A percentile compares a stretch with the other conserved stretches of the same genome.
phyloP scores from a whole-genome alignment of 2,329 filamentous ascomycete species.

The Leptoxyphium fumago region DNA sequence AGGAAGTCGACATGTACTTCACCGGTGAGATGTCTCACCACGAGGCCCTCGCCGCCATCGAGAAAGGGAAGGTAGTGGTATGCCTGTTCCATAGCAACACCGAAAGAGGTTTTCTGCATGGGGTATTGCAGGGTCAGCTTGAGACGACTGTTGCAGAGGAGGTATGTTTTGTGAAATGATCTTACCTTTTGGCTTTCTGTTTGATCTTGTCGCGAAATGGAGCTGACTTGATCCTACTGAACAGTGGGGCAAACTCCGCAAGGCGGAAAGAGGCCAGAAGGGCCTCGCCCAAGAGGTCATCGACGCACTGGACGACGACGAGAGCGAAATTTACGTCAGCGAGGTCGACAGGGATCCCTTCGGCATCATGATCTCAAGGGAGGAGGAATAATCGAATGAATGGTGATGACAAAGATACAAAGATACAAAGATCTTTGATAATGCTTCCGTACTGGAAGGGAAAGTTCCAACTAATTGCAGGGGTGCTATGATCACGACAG shows the following conservation, averaged over 20 bases:
- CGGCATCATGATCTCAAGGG: slow-evolving; percentile 45
- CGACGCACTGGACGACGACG: slow-evolving; percentile 37
- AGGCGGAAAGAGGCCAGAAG: slow-evolving; percentile 24
- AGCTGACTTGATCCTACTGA: slow-evolving; percentile 1
- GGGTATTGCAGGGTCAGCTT: slow-evolving; percentile 54
- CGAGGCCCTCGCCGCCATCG: slow-evolving; percentile 72
- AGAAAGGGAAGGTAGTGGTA: slow-evolving; percentile 69
- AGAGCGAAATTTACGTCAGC: slow-evolving; percentile 57
- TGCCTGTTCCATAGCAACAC: slow-evolving; percentile 88
- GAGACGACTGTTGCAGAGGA: slow-evolving; percentile 41
- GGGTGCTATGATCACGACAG: no score
- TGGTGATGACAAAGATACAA: no score
- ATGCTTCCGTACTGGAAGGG: no score
- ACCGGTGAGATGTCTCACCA: slow-evolving; percentile 93
- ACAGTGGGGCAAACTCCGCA: slow-evolving; percentile 34
- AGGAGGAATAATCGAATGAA: slow-evolving; percentile 9
- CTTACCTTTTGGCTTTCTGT: neutral
- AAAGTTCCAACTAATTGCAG: no score
- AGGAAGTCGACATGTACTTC: slow-evolving; percentile 62
- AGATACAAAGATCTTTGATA: no score
- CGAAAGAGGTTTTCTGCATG: slow-evolving; percentile 66
- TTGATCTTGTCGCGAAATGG: no score
- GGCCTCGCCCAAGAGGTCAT: slow-evolving; percentile 24
- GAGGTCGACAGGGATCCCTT: slow-evolving; percentile 77
- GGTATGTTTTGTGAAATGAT: slow-evolving; percentile 1